phyloP scores from a whole-genome alignment of 1,284 basidiomycete species.

The Moniliophthora roreri region DNA sequence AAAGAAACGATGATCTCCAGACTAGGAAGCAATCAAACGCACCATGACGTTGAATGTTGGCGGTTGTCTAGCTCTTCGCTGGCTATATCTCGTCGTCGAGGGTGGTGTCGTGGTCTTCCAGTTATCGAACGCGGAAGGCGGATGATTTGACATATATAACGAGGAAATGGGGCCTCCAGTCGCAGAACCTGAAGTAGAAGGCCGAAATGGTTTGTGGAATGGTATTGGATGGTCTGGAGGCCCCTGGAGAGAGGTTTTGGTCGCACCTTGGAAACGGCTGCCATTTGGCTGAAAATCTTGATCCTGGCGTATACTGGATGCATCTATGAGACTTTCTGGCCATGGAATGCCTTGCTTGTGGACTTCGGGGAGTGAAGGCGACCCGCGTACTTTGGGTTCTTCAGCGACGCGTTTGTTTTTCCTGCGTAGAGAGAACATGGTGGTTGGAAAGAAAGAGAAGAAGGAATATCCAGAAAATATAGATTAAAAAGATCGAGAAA shows the following conservation, averaged over 20 bases:
- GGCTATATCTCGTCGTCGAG: constrained; percentile 50
- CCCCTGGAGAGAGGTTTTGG: constrained; percentile 59
- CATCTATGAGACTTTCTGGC: constrained; percentile 77
- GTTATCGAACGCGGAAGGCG: constrained; percentile 58
- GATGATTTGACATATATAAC: constrained; percentile 57
- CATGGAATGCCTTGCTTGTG: constrained; percentile 71
- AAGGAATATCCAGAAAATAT: constrained; percentile 18
- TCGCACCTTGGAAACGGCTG: constrained; percentile 53
- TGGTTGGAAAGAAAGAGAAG: constrained; percentile 17
- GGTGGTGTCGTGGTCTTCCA: constrained; percentile 33
- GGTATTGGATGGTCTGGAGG: constrained; percentile 51
- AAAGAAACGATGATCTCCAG: constrained; percentile 10
- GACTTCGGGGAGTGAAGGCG: constrained; percentile 76
- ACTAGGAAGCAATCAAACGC: constrained; percentile 21
- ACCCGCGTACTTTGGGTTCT: constrained; percentile 50
- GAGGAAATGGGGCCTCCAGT: constrained; percentile 55
- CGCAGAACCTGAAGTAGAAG: constrained; percentile 21
- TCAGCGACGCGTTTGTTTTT: constrained; percentile 57
- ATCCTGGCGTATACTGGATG: constrained; percentile 55
- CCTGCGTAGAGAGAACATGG: constrained; percentile 76
- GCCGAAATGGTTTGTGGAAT: constrained; percentile 79
- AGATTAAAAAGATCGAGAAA: constrained; percentile 17
- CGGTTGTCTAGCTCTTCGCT: constrained; percentile 60
- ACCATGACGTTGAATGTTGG: constrained; percentile 86
- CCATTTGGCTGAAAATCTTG: constrained; percentile 30